A percentile compares a stretch with the other conserved stretches of the same genome.
phyloP scores from a whole-genome alignment of 257 asterid species.

The Thymus quinquecostatus region DNA sequence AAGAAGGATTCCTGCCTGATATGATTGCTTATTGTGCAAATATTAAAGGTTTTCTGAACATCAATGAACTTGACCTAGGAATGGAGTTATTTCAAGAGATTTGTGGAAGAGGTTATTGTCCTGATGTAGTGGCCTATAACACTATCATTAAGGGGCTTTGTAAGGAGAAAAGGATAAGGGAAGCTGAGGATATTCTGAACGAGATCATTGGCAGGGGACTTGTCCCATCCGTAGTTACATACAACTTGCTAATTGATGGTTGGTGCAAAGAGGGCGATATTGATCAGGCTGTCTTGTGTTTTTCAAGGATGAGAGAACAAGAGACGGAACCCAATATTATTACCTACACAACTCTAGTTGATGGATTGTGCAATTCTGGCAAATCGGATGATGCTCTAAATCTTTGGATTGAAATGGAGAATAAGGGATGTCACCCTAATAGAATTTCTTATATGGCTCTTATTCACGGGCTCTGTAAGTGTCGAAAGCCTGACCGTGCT shows the following conservation, averaged over 20 bases:
- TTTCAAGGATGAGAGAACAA: conserved; percentile 60
- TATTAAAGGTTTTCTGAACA: conserved; percentile 67
- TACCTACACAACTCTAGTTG: conserved; percentile 79
- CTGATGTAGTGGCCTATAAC: conserved; percentile 83
- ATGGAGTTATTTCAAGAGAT: conserved; percentile 67
- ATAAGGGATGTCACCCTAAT: conserved; percentile 59
- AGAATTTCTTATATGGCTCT: conserved; percentile 87
- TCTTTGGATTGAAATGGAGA: conserved; percentile 69
- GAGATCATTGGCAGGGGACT: conserved; percentile 75
- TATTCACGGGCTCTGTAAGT: conserved; percentile 87
- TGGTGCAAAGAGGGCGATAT: conserved; percentile 74
- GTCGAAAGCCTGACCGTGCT: conserved; percentile 62
- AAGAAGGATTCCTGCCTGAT: conserved; percentile 74
- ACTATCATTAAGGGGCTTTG: conserved; percentile 77
- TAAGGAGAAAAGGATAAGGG: conserved; percentile 52
- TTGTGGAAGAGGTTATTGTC: conserved; percentile 64
- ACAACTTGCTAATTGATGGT: conserved; percentile 82
- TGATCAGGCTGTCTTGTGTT: conserved; percentile 53
- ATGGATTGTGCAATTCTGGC: conserved; percentile 75
- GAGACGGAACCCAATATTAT: conserved; percentile 67
- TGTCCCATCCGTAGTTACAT: conserved; percentile 82
- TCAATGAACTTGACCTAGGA: conserved; percentile 55
- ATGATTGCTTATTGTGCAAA: conserved; percentile 75
- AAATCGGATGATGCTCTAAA: conserved; percentile 66
- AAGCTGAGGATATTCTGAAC: conserved; percentile 60